Conservation (phyloP, 495 filamentous ascomycete species). For the Penicillium arizonense region DNA sequence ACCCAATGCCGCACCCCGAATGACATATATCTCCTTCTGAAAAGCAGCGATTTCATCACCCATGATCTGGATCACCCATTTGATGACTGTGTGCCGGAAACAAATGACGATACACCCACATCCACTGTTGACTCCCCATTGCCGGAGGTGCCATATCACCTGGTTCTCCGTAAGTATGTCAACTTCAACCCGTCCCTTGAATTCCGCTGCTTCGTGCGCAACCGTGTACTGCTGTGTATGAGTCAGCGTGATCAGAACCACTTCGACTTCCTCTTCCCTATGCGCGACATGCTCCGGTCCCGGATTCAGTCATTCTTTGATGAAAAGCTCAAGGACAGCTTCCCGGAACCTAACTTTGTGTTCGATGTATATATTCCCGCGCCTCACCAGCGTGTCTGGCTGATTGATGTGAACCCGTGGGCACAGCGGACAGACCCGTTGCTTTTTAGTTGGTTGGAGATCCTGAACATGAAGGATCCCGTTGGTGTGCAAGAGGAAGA, state of each 20-base stretch:
- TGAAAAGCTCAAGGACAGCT: conserved; percentile 64
- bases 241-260: conserved; percentile 88
- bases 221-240: conserved; percentile 73
- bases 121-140: conserved; percentile 8
- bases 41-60: conserved; percentile 88
- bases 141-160: conserved; percentile 55
- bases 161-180: conserved; percentile 85
- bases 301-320: conserved; percentile 74
- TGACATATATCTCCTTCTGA: conserved; percentile 90
- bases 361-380: conserved; percentile 91
- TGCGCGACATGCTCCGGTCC: conserved; percentile 60
- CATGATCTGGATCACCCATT: conserved; percentile 94
- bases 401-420: conserved; percentile 97
- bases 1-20: conserved; percentile 83
- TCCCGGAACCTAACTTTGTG: conserved; percentile 78
- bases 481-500: conserved; percentile 35
- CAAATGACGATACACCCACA: not conserved
- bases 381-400: conserved; percentile 71
- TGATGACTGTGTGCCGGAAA: conserved; percentile 63
- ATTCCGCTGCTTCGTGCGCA: conserved; percentile 90
- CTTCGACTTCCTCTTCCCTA: conserved; percentile 73
- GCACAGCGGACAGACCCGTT: conserved; percentile 84
- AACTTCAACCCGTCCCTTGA: conserved; percentile 86
- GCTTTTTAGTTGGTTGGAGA: conserved; percentile 87
- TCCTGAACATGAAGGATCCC: conserved; percentile 67